A percentile compares a stretch with the other conserved stretches of the same genome.
Evolutionary conservation across 2,329 filamentous ascomycete species (phyloP).

Genomic region (Alternaria ethzedia): DNA sequence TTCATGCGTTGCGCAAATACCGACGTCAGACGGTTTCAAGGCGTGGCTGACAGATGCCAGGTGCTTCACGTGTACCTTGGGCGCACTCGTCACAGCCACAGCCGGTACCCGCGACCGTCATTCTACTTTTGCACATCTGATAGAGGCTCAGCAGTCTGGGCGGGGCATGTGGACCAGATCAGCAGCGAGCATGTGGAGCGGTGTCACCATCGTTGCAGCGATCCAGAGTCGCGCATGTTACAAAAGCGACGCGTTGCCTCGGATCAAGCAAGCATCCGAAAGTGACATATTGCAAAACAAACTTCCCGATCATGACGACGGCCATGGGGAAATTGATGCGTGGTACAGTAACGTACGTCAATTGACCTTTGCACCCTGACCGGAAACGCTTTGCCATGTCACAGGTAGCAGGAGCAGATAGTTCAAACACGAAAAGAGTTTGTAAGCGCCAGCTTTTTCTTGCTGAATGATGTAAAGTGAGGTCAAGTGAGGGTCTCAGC

Average conservation of each 20-base stretch:
- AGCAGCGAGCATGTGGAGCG: neutral
- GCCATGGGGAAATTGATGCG: neutral
- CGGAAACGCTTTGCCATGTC: conserved; percentile 20
- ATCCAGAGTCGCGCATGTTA: neutral
- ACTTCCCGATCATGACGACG: neutral
- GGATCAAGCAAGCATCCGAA: neutral
- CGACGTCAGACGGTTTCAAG: neutral
- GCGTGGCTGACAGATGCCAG: conserved; percentile 13
- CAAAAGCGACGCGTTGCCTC: neutral
- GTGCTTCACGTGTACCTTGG: neutral
- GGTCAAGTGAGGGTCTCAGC: conserved; percentile 2
- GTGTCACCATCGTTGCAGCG: neutral
- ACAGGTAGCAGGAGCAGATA: conserved; percentile 12
- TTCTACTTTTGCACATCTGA: neutral
- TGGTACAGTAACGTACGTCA: neutral
- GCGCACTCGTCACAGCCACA: neutral
- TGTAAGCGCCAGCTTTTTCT: conserved; percentile 19
- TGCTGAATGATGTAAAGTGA: conserved; percentile 21
- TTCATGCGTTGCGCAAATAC: neutral
- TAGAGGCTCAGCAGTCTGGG: neutral
- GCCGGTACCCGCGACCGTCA: neutral
- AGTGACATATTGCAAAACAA: conserved; percentile 5
- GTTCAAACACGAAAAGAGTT: conserved; percentile 11
- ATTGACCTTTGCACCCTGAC: conserved; percentile 7
- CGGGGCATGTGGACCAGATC: neutral